Evolutionary conservation across 331 rosid genomes (phyloP), one percentile per base, ranked within the genome.

Genomic region (Malus hybrid): DNA sequence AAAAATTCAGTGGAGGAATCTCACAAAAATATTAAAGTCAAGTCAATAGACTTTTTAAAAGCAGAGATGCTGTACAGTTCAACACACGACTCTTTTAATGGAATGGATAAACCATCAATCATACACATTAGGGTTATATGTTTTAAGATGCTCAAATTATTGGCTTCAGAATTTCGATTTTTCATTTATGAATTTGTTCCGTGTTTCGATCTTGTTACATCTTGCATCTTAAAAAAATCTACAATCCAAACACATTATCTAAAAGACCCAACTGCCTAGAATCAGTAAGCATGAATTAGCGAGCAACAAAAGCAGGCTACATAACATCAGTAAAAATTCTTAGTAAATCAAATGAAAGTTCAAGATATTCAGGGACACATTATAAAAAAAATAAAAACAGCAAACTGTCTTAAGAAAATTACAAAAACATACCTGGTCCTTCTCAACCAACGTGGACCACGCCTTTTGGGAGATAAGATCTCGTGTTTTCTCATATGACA

Each of bases 361-460:
- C 18, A 27, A 48, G 39, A 71, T 27, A 50, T 16, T 44, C 74
- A 10, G 16, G 46, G 52, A 19, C 50, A 6, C 15, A 67, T 50
- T 42, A 52, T 36, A 12, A 19, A 60, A 12, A n/a, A 71, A 71
- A 6, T 72, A 20, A 69, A 42, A 3, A 20, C 27, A 29, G 67
- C 24, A 27, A 24, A 62, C 61, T 60, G 12, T 55, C 28, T 15
- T n/a, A 70, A 9, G 68, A 28, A 31, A 18, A 29, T 36, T 19
- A 42, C 46, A 16, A 7, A 64, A 36, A 20, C 6, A 54, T 84
- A 95, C 99, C 99, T 92, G 99, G 81, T 95, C 99, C 67, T 78
- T 87, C 81, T 90, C 96, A 33, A 82, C 36, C 88, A 95, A 85
- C 69, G 76, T 84, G 52, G 88, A 79, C 99, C 97, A 95, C 50